Conservation (phyloP, 2,329 filamentous ascomycete species). For the Neofusicoccum sp. region DNA sequence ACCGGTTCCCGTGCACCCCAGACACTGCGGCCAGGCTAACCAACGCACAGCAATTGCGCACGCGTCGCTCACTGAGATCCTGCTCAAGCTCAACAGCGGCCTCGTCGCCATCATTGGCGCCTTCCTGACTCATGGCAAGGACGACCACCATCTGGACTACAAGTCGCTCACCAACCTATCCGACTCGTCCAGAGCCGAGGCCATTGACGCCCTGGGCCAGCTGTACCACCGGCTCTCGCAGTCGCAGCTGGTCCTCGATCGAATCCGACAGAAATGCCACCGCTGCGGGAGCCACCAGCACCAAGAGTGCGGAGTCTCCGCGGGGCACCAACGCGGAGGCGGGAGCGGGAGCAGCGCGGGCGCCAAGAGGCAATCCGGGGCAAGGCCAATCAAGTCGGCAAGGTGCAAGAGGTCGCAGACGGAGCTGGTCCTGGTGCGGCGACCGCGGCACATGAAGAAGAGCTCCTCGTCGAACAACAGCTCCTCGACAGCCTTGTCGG, state of each 20-base stretch:
- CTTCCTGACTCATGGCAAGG: conserved; percentile 41
- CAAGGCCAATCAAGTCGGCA: background rate
- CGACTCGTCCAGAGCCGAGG: conserved; percentile 46
- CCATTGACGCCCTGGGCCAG: conserved; percentile 41
- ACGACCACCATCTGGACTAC: conserved; percentile 42
- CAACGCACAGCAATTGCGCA: conserved; percentile 42
- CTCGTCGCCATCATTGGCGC: conserved; percentile 47
- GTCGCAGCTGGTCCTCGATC: conserved; percentile 34
- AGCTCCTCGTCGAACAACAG: background rate
- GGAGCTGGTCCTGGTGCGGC: conserved; percentile 37
- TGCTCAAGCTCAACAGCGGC: conserved; percentile 48
- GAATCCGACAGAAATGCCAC: conserved; percentile 23
- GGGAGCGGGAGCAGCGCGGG: background rate
- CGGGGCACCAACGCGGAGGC: background rate
- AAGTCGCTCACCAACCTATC: conserved; percentile 45
- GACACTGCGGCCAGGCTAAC: conserved; percentile 16
- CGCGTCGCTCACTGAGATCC: conserved; percentile 44
- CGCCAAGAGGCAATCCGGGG: background rate
- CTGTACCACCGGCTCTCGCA: conserved; percentile 40
- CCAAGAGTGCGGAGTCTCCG: background rate
- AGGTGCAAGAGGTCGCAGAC: conserved; percentile 23
- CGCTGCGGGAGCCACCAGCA: conserved; percentile 28
- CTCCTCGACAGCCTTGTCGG: background rate
- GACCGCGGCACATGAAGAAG: conserved; percentile 29
- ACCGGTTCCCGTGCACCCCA: background rate